phyloP scores from a whole-genome alignment of 2,329 filamentous ascomycete genomes.

The Neonectria magnoliae region DNA sequence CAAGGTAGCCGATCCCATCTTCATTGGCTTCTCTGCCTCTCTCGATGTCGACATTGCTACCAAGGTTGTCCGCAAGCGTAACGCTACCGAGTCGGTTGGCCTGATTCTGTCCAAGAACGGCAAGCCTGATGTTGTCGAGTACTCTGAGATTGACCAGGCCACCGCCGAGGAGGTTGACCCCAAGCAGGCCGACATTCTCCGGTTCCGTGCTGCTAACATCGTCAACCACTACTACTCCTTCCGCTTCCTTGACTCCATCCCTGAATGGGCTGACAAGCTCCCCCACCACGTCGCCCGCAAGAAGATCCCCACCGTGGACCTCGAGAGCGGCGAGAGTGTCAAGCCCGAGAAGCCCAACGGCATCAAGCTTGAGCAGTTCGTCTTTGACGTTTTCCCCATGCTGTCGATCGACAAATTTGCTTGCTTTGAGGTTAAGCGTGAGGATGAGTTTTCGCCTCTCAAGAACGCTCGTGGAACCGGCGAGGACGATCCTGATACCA shows the following conservation, averaged over 20 bases:
- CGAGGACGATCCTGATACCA: conserved; percentile 94
- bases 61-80: conserved; percentile 98
- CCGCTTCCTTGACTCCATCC: conserved; percentile 89
- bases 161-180: conserved; percentile 91
- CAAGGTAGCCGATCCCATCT: conserved; percentile 95
- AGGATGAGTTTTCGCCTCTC: conserved; percentile 97
- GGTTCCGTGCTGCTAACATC: conserved; percentile 98
- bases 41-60: conserved; percentile 95
- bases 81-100: conserved; percentile 94
- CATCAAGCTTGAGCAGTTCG: conserved; percentile 99
- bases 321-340: conserved; percentile 78
- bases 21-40: conserved; percentile 90
- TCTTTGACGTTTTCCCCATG: conserved; percentile 97
- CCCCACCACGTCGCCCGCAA: conserved; percentile 97
- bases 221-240: conserved; percentile 99
- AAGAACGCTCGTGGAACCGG: conserved; percentile 90
- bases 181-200: conserved; percentile 82
- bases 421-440: conserved; percentile 93
- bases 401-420: conserved; percentile 89
- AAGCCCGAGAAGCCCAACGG: conserved; percentile 97
- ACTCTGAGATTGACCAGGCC: conserved; percentile 91
- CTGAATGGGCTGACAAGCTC: conserved; percentile 83
- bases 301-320: conserved; percentile 92
- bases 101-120: conserved; percentile 95
- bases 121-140: conserved; percentile 96